Percentiles rank a stretch among this genome's conserved stretches.
Evolutionary conservation across 2,329 filamentous ascomycete genomes (phyloP).

Genomic region (Clonostachys rhizophaga): DNA sequence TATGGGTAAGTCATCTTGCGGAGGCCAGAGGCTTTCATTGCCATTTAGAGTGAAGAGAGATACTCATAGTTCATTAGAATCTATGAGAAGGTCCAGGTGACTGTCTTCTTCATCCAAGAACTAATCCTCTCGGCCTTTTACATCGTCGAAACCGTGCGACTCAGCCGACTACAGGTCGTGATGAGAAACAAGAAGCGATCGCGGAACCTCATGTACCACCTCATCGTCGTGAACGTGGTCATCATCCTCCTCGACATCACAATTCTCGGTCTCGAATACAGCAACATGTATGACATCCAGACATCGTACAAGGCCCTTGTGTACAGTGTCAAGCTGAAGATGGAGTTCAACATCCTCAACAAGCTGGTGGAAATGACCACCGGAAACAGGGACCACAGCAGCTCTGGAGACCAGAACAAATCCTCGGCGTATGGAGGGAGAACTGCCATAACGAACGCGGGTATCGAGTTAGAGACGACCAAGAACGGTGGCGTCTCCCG

Average conservation of each 20-base stretch:
- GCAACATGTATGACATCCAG: constrained; percentile 15
- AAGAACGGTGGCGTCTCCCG: not conserved
- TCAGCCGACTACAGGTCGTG: constrained; percentile 18
- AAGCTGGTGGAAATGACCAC: constrained; percentile 14
- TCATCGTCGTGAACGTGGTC: constrained; percentile 31
- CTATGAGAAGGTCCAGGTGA: constrained; percentile 51
- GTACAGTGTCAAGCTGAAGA: constrained; percentile 20
- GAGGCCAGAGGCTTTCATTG: too few relatives aligned
- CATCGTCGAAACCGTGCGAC: constrained; percentile 45
- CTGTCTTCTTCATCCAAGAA: constrained; percentile 51
- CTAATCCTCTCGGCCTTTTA: constrained; percentile 47
- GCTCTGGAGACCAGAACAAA: not conserved
- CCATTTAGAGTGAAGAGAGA: too few relatives aligned
- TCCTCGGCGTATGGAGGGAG: not conserved
- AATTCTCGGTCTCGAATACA: constrained; percentile 17
- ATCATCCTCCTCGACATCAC: constrained; percentile 32
- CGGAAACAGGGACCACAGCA: not conserved
- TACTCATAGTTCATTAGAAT: constrained; percentile 9
- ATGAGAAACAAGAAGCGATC: not conserved
- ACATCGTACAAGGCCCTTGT: constrained; percentile 17
- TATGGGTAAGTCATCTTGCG: too few relatives aligned
- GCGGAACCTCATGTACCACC: constrained; percentile 14
- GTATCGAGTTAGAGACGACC: not conserved
- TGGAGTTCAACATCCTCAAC: constrained; percentile 21
- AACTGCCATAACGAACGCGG: not conserved